A percentile compares a stretch with the other conserved stretches of the same genome.
phyloP scores from a whole-genome alignment of 1,284 basidiomycete species.

The Baeospora myosura region DNA sequence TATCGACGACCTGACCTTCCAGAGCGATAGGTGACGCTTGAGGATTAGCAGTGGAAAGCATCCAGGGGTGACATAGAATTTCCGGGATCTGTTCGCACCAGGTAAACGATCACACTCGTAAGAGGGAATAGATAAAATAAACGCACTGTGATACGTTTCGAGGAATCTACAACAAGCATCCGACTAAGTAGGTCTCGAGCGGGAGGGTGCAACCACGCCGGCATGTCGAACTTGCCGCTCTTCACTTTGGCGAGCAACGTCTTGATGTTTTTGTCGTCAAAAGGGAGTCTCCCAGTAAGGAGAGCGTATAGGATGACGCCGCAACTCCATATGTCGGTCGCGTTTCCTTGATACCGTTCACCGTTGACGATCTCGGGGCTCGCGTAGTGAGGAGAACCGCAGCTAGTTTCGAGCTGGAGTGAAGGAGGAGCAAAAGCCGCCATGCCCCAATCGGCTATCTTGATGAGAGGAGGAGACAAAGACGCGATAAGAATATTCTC shows the following conservation, averaged over 20 bases:
- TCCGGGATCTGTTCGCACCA: constrained; percentile 86
- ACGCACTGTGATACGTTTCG: constrained; percentile 77
- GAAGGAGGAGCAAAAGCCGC: constrained; percentile 82
- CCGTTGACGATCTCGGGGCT: constrained; percentile 97
- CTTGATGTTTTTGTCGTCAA: constrained; percentile 83
- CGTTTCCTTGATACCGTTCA: constrained; percentile 87
- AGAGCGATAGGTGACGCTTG: constrained; percentile 35
- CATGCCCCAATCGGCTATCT: constrained; percentile 99
- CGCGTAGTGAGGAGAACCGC: constrained; percentile 97
- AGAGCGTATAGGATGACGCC: constrained; percentile 88
- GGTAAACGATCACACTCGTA: constrained; percentile 8
- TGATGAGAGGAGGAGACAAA: constrained; percentile 78
- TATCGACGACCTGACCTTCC: constrained; percentile 25
- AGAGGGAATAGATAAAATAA: constrained; percentile 4
- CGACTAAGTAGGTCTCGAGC: constrained; percentile 71
- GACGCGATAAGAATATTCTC: constrained; percentile 93
- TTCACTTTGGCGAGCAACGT: constrained; percentile 87
- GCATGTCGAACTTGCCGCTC: constrained; percentile 79
- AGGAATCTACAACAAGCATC: constrained; percentile 91
- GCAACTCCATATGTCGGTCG: constrained; percentile 93
- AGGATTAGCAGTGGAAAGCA: constrained; percentile 26
- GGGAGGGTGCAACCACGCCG: constrained; percentile 61
- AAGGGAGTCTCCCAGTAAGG: constrained; percentile 81
- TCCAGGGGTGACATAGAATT: constrained; percentile 86
- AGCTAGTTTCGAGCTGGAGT: constrained; percentile 89